Percentiles rank a stretch among this genome's conserved stretches.
Evolutionary conservation across 257 asterid species (phyloP).

Genomic region (Oldenlandia corymbosa): DNA sequence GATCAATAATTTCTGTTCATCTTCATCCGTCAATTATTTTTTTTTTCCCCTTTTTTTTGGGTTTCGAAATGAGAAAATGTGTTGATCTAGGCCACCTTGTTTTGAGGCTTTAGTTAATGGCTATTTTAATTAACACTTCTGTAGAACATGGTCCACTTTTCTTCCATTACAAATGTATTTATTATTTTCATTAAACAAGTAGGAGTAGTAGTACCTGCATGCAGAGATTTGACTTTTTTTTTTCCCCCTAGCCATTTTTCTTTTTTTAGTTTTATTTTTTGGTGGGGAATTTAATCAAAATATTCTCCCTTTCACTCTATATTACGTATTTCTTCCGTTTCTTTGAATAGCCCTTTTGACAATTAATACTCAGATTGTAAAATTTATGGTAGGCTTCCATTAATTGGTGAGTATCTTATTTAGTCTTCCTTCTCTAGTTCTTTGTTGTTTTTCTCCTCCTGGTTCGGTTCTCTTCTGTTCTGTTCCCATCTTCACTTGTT

Average conservation of each 20-base stretch:
- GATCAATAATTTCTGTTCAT: too few relatives aligned
- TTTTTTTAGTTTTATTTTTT: too few relatives aligned
- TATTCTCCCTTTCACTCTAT: background rate
- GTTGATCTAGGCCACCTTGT: background rate
- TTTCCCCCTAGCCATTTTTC: background rate
- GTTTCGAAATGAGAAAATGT: too few relatives aligned
- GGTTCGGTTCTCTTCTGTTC: background rate
- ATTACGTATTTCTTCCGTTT: background rate
- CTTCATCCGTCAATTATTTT: too few relatives aligned
- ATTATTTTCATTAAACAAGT: background rate
- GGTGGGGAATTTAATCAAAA: background rate
- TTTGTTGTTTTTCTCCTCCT: background rate
- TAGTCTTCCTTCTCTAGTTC: too few relatives aligned
- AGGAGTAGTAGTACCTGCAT: background rate
- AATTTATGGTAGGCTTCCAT: background rate
- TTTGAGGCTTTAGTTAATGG: constrained; percentile 8
- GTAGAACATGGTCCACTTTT: constrained; percentile 53
- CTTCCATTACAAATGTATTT: constrained; percentile 29
- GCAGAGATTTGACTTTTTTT: constrained; percentile 15
- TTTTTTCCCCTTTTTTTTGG: too few relatives aligned
- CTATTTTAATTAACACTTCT: background rate
- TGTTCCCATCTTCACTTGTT: background rate
- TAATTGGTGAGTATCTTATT: background rate
- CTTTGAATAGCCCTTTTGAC: background rate
- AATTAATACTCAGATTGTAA: background rate